Base-by-base conservation (phyloP, 1,284 basidiomycete species). In the Ceratobasidium sp. region DNA sequence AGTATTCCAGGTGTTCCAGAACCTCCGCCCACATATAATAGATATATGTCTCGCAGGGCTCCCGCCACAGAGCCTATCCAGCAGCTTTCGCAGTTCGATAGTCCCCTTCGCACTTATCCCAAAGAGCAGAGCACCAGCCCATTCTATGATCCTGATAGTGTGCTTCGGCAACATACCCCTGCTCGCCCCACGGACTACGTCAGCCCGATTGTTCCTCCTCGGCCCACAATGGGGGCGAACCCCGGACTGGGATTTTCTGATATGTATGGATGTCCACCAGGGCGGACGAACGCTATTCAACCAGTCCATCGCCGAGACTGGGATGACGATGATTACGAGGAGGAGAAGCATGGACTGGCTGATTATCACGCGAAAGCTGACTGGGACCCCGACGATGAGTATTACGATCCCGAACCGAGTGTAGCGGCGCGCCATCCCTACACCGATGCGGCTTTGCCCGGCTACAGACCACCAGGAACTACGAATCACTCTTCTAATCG, bases 311-410 rank as follows among this genome's bases (percentile, higher is more conserved):
- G 12, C 15, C 20, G 31, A 29, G 47, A 64, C 22, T 34, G 35
- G 32, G 45, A 47, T 15, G 60, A 64, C 43, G 22, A 32, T 6
- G 15, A 57, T 35, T 31, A 40, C 45, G 27, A 10, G 34, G 43
- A 62, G 2, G 60, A 64, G 20, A 53, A 64, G 25, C 47, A 50
- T 27, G 47, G 35, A 10, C 42, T 53, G 4, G 49, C 34, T 7
- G 29, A 53, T 15, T 64, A 52, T 22, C 60, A 52, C 34, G 49
- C 49, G n/a, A 45, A 53, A 35, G 49, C 49, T n/a, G 60, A 64
- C 35, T 64, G 60, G 60, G 60, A 64, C 42, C 60, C 60, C 13
- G 60, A 64, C 20, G 60, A 64, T 42, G 60, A 64, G 25, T 64
- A 64, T 42, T 50, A 64, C 40, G 60, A 64, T 34, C 49, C 60